These are phyloP conservation scores for Barbarea vulgaris DNA, from an alignment of 345 rosid genomes.

Conservation along the genomic window DNA sequence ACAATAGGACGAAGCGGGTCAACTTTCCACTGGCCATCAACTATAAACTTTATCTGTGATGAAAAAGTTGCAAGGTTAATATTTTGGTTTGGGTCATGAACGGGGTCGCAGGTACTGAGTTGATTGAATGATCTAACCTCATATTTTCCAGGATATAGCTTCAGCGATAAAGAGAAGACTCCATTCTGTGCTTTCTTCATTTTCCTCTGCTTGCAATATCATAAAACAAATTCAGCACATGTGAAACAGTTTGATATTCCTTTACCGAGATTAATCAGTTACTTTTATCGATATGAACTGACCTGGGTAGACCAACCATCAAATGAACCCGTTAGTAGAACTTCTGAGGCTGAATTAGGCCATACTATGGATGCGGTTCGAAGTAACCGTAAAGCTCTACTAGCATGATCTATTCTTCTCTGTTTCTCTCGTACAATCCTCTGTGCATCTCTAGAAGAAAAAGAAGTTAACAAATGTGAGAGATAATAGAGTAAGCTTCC, in stretches of 20 bases:
- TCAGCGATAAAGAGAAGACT: slow-evolving; percentile 65
- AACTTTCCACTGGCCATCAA: slow-evolving; percentile 91
- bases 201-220: slow-evolving; percentile 59
- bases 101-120: neutral
- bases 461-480: slow-evolving; percentile 4
- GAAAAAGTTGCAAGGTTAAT: slow-evolving; percentile 18
- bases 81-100: neutral
- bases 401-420: slow-evolving; percentile 64
- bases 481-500: neutral
- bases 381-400: slow-evolving; percentile 62
- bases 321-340: slow-evolving; percentile 82
- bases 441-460: slow-evolving; percentile 65
- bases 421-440: slow-evolving; percentile 77
- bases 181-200: slow-evolving; percentile 80
- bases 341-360: slow-evolving; percentile 87
- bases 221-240: slow-evolving; percentile 24
- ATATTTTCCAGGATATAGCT: slow-evolving; percentile 85
- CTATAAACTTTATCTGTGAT: slow-evolving; percentile 83
- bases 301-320: slow-evolving; percentile 97
- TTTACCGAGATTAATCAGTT: neutral
- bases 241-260: neutral
- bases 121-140: slow-evolving; percentile 54
- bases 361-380: slow-evolving; percentile 74
- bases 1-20: slow-evolving; percentile 92
- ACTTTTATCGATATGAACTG: slow-evolving; percentile 21